Conservation (phyloP, 2,329 filamentous ascomycete species). For the Pseudonectria foliicola region DNA sequence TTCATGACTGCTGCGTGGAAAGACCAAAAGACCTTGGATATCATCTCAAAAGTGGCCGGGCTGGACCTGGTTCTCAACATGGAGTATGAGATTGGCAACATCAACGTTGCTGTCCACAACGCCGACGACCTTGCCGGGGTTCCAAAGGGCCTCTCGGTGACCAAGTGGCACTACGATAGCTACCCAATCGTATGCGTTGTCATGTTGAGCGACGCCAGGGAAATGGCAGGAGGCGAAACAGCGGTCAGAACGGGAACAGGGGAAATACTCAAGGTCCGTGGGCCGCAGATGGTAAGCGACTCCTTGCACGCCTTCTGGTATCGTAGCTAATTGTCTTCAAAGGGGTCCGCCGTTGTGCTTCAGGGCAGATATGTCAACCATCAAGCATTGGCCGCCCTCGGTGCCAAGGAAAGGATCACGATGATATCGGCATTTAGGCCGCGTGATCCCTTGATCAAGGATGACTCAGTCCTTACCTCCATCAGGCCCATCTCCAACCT, state of each 20-base stretch:
- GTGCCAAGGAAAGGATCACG: conserved; percentile 37
- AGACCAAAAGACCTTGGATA: conserved; percentile 44
- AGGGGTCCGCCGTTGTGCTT: conserved; percentile 35
- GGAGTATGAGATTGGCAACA: conserved; percentile 52
- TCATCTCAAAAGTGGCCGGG: conserved; percentile 49
- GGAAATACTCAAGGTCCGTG: conserved; percentile 18
- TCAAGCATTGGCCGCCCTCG: conserved; percentile 32
- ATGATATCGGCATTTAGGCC: conserved; percentile 40
- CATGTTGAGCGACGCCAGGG: conserved; percentile 41
- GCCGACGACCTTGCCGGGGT: conserved; percentile 5
- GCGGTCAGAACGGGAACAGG: conserved; percentile 19
- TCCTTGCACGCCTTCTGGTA: not conserved
- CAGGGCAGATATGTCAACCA: conserved; percentile 41
- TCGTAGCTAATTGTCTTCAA: not conserved
- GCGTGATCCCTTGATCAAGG: conserved; percentile 29
- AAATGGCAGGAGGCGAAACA: conserved; percentile 38
- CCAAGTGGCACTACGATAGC: conserved; percentile 41
- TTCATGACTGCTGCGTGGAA: conserved; percentile 40
- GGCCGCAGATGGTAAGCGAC: conserved; percentile 16
- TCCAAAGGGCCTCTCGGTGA: not conserved
- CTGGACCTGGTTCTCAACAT: conserved; percentile 50
- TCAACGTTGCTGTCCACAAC: conserved; percentile 36
- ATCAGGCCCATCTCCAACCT: conserved; percentile 19
- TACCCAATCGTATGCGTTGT: conserved; percentile 45
- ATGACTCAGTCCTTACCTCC: conserved; percentile 32